Conservation (phyloP, 371 early-diverging fungal species). For the Mucor irregularis region DNA sequence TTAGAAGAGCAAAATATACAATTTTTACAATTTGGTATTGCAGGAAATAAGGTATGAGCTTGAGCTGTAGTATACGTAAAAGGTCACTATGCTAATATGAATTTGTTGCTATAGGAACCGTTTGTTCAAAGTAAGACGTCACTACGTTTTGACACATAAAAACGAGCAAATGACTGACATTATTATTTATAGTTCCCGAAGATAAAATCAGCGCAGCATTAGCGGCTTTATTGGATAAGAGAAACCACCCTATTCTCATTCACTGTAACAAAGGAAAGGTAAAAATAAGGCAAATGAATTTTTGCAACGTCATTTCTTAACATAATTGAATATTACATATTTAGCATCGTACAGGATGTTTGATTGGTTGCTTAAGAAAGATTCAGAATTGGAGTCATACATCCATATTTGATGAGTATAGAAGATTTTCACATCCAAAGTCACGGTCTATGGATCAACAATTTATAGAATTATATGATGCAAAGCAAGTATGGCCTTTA, state of each 20-base stretch:
- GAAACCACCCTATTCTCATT: slow-evolving; percentile 93
- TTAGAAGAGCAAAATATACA: slow-evolving; percentile 81
- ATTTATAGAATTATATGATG: slow-evolving; percentile 95
- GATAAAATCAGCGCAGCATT: slow-evolving; percentile 88
- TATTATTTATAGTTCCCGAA: slow-evolving; percentile 71
- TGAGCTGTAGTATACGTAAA: too few relatives aligned
- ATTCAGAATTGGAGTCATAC: slow-evolving; percentile 93
- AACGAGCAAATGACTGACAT: background rate
- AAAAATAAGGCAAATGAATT: slow-evolving; percentile 7
- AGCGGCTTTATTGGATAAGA: slow-evolving; percentile 76
- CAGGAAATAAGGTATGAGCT: slow-evolving; percentile 92
- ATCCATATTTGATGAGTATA: slow-evolving; percentile 96
- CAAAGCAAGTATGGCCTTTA: slow-evolving; percentile 74
- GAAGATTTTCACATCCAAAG: slow-evolving; percentile 92
- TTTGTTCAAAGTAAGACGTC: slow-evolving; percentile 87
- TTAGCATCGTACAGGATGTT: slow-evolving; percentile 93
- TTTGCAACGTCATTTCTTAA: background rate
- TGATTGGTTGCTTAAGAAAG: slow-evolving; percentile 93
- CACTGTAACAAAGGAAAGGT: slow-evolving; percentile 98
- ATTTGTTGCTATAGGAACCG: slow-evolving; percentile 71
- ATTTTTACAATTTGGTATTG: slow-evolving; percentile 93
- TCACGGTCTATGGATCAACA: slow-evolving; percentile 96
- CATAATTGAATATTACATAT: background rate
- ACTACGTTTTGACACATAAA: background rate
- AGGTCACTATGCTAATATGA: too few relatives aligned